Conservation (phyloP, 768 basidiomycete genomes). For the Crepidotus variabilis region DNA sequence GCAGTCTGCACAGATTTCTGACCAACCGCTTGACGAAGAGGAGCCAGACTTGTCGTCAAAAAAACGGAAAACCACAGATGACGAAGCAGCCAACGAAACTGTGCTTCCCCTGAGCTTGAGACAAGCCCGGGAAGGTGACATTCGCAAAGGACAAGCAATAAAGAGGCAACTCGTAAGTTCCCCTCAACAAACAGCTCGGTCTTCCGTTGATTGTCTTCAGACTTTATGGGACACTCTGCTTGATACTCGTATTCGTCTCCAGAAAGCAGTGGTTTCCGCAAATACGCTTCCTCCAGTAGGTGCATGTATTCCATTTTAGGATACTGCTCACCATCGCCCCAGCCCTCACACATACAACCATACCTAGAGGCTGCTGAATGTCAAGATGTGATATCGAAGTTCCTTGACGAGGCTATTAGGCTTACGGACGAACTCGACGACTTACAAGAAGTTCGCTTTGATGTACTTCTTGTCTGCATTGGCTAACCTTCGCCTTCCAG, state of each 20-base stretch:
- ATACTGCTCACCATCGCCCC: slow-evolving; percentile 9
- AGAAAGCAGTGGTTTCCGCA: slow-evolving; percentile 68
- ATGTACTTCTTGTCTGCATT: neutral
- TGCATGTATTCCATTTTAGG: slow-evolving; percentile 4
- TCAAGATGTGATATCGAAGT: slow-evolving; percentile 40
- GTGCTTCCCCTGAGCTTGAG: no score
- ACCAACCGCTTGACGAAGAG: no score
- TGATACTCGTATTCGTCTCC: slow-evolving; percentile 88
- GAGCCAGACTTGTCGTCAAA: no score
- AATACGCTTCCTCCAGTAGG: slow-evolving; percentile 67
- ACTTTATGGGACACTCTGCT: slow-evolving; percentile 82
- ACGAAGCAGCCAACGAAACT: no score
- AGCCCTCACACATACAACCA: slow-evolving; percentile 34
- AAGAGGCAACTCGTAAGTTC: slow-evolving; percentile 74
- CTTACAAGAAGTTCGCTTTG: slow-evolving; percentile 59
- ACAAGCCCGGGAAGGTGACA: slow-evolving; percentile 65
- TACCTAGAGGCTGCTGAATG: slow-evolving; percentile 36
- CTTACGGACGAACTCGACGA: slow-evolving; percentile 67
- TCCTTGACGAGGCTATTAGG: slow-evolving; percentile 57
- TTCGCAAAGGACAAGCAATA: slow-evolving; percentile 81
- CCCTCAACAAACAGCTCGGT: no score
- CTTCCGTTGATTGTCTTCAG: slow-evolving; percentile 32
- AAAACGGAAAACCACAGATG: no score
- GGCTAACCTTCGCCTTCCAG: slow-evolving; percentile 25
- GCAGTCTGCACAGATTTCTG: no score